Base-by-base conservation (phyloP, 352 stramenopile genomes). In the Thalassiosira mediterranea region DNA sequence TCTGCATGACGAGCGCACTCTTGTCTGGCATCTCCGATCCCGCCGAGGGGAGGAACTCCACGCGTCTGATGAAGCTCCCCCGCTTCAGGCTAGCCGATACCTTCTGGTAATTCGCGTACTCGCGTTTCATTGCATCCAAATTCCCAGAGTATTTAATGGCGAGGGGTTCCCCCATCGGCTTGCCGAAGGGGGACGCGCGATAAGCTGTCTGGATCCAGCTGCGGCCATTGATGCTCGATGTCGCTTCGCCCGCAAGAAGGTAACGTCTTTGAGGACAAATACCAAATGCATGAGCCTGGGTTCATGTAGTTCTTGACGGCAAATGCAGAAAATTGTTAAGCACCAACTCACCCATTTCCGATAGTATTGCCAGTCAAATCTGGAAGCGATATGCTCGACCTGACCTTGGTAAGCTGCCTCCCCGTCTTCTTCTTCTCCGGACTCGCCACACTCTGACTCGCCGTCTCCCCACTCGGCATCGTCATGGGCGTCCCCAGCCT, bases 71-170 rank as follows among this genome's bases (percentile, higher is more conserved):
- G 68, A 92, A 92, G 44, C 67, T 64, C 19, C 72, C 82, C 11
- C 68, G 52, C 49, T 59, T 79, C 13, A 87, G 61, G 40, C 79
- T 76, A 23, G 40, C 17, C 2, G 71, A 78, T 26, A 88, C 61
- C 51, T 84, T 86, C 67, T 86, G 70, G 61, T 92, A 92, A 72
- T 93, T 92, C 47, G 70, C 67, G 49, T 64, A 81, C 67, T 93
- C 88, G 31, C 84, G 69, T 62, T 88, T 78, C 47, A 93, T 84
- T n/a, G 83, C 75, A 49, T 90, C 86, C 19, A 71, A 77, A 64
- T 93, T 93, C 17, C 31, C 65, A 8, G 86, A 91, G 37, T 88
- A 62, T 77, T 93, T 93, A 31, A 90, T 68, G 11, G 56, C 68
- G 0, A 92, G 48, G 4, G 75, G 29, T 51, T 87, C 63, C 26